Percentiles rank a stretch among this genome's conserved stretches.
These are phyloP conservation scores for Solanum virginianum DNA, from an alignment of 257 asterid species.

Conservation along the genomic window DNA sequence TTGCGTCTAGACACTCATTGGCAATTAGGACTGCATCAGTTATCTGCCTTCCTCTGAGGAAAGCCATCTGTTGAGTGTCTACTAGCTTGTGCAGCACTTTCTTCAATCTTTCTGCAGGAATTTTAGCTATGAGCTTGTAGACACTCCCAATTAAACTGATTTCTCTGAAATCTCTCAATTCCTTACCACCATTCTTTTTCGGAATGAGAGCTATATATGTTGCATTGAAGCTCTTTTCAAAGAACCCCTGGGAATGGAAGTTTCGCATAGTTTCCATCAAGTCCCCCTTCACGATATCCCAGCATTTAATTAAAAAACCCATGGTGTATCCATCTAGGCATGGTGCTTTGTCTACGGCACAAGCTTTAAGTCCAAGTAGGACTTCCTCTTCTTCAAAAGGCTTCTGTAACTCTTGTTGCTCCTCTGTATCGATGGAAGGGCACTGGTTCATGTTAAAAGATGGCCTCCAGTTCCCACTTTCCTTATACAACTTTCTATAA, in stretches of 20 bases:
- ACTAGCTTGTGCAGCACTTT: neutral
- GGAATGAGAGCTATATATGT: neutral
- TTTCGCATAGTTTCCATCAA: neutral
- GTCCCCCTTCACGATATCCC: neutral
- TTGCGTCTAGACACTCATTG: neutral
- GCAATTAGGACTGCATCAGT: neutral
- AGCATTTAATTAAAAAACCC: no score
- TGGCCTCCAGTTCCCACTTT: neutral
- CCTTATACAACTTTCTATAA: neutral
- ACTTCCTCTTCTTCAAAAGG: neutral
- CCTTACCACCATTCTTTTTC: no score
- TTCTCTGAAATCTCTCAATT: neutral
- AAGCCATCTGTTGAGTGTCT: neutral
- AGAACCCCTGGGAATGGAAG: neutral
- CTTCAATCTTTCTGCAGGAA: neutral
- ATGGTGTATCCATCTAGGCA: neutral
- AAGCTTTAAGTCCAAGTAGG: neutral
- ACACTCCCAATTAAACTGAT: neutral
- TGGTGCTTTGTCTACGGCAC: neutral
- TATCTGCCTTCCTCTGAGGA: neutral
- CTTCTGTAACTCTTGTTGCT: neutral
- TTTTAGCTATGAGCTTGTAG: neutral
- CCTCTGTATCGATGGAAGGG: neutral
- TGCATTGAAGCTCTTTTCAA: neutral
- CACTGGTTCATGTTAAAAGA: neutral